Evolutionary conservation across 305 asterid species (phyloP).

Genomic region (Fraxinus angustifolia): DNA sequence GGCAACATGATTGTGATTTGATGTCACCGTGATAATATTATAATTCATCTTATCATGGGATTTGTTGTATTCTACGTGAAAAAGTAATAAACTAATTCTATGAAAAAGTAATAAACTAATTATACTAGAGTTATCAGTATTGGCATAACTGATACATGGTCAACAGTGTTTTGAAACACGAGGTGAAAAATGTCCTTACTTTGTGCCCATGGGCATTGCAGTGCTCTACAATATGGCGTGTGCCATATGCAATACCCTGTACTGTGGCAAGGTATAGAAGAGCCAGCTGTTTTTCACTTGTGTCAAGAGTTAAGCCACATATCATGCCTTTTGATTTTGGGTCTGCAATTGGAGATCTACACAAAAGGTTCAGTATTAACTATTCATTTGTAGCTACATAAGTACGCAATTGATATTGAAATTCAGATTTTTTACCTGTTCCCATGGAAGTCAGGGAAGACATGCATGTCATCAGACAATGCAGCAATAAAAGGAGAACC

Average conservation of each 20-base stretch:
- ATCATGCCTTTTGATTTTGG: conserved; percentile 83
- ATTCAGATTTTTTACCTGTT: conserved; percentile 59
- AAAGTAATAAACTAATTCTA: background rate
- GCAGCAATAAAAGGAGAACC: conserved; percentile 71
- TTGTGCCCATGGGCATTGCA: conserved; percentile 91
- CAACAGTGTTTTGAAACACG: conserved; percentile 1
- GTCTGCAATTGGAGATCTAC: conserved; percentile 96
- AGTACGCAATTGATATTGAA: background rate
- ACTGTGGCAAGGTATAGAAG: conserved; percentile 81
- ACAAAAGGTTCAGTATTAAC: conserved; percentile 31
- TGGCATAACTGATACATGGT: background rate
- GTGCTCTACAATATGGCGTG: conserved; percentile 92
- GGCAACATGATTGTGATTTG: background rate
- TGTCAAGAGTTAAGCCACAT: conserved; percentile 79
- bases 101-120: background rate
- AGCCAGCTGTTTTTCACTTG: conserved; percentile 84
- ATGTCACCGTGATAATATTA: background rate
- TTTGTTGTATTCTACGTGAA: background rate
- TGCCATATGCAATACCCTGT: conserved; percentile 91
- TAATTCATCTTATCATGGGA: background rate
- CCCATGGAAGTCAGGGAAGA: conserved; percentile 97
- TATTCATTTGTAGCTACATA: conserved; percentile 11
- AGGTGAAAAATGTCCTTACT: conserved; percentile 37
- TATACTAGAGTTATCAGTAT: background rate
- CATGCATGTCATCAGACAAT: conserved; percentile 69